A percentile compares a stretch with the other conserved stretches of the same genome.
Conservation (phyloP, 495 filamentous ascomycete species). For the Tetracladium marchalianum region DNA sequence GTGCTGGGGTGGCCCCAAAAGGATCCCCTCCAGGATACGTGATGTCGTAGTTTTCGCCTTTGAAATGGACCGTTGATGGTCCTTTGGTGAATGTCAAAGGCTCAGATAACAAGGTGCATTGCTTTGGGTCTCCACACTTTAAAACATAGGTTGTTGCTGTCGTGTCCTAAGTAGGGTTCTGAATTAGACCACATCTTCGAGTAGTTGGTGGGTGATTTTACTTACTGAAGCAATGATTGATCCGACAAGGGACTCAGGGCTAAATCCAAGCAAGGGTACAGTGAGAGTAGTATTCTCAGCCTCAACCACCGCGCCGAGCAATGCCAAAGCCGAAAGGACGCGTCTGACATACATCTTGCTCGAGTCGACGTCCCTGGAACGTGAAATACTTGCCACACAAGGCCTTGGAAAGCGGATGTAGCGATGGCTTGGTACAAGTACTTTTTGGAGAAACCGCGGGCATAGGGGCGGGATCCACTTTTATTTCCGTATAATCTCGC, state of each 20-base stretch:
- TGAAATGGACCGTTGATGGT: slow-evolving; percentile 4
- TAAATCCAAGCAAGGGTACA: slow-evolving; percentile 7
- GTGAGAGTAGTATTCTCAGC: slow-evolving; percentile 2
- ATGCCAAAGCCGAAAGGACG: no score
- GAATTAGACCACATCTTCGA: not conserved
- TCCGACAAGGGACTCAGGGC: slow-evolving; percentile 4
- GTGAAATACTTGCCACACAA: no score
- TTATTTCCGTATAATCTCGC: no score
- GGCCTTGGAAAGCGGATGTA: no score
- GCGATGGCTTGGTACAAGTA: no score
- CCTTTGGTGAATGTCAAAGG: slow-evolving; percentile 13
- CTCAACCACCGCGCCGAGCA: no score
- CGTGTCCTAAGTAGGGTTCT: slow-evolving; percentile 1
- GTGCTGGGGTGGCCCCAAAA: not conserved
- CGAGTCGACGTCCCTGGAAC: no score
- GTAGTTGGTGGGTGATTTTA: not conserved
- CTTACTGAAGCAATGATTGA: slow-evolving; percentile 12
- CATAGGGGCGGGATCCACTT: no score
- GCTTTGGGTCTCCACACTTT: not conserved
- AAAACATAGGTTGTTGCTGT: slow-evolving; percentile 13
- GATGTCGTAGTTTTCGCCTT: not conserved
- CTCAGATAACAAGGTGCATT: slow-evolving; percentile 1
- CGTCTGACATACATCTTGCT: no score
- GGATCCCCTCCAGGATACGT: not conserved
- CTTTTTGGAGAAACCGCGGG: no score